Conservation (phyloP, 805 yeast genomes). For the Candida ipomoeae region DNA sequence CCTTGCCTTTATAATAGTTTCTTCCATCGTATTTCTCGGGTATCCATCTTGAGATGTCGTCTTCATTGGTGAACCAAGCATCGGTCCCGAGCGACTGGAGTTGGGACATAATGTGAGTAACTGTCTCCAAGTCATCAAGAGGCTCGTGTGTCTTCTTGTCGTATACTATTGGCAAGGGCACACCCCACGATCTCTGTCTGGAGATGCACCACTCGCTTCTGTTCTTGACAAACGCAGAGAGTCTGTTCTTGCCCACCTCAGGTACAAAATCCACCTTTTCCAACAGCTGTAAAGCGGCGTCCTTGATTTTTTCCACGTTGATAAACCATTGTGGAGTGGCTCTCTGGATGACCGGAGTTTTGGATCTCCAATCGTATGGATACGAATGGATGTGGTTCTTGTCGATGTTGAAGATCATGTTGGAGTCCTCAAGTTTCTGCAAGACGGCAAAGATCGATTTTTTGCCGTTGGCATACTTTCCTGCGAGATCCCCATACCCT, state of each 20-base stretch:
- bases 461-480: constrained; percentile 13
- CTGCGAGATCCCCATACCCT: constrained; percentile 30
- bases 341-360: constrained; percentile 89
- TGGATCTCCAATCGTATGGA: constrained; percentile 97
- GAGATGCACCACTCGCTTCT: constrained; percentile 98
- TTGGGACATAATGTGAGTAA: constrained; percentile 51
- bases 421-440: constrained; percentile 37
- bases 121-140: constrained; percentile 51
- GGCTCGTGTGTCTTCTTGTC: constrained; percentile 55
- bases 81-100: constrained; percentile 63
- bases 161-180: constrained; percentile 88
- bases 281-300: constrained; percentile 55
- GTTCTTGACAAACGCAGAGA: constrained; percentile 64
- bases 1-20: constrained; percentile 62
- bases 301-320: constrained; percentile 71
- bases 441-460: constrained; percentile 27
- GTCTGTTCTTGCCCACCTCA: constrained; percentile 62
- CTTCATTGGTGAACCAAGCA: constrained; percentile 68
- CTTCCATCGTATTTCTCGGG: constrained; percentile 51
- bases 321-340: constrained; percentile 98
- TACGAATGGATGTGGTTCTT: constrained; percentile 69
- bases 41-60: constrained; percentile 63
- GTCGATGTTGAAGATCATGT: constrained; percentile 48
- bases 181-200: constrained; percentile 96
- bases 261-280: constrained; percentile 69